phyloP scores from a whole-genome alignment of 176 grass and related monocot species.

The Pontederia paniculata region DNA sequence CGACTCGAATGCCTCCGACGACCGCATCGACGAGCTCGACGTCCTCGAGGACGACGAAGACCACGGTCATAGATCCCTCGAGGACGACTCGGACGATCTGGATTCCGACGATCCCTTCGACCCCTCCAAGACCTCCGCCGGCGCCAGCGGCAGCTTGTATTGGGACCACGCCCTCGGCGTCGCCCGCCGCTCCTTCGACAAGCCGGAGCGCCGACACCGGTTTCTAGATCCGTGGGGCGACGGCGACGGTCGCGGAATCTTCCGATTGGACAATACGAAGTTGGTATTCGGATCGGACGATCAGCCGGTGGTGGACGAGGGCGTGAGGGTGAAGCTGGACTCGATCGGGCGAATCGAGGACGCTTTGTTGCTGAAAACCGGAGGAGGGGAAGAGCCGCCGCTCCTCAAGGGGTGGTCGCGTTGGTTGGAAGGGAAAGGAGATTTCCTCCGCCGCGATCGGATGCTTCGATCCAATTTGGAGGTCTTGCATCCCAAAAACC shows the following conservation, averaged over 20 bases:
- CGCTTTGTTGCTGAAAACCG: conserved; percentile 60
- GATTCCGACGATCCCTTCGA: not conserved
- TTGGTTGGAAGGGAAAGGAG: conserved; percentile 82
- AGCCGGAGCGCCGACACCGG: conserved; percentile 9
- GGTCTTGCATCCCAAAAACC: conserved; percentile 72
- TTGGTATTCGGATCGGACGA: conserved; percentile 80
- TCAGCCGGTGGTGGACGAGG: conserved; percentile 71
- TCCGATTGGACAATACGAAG: conserved; percentile 5
- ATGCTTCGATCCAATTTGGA: conserved; percentile 91
- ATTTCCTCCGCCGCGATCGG: conserved; percentile 70
- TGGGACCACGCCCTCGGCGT: conserved; percentile 80
- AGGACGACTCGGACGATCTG: conserved; percentile 3
- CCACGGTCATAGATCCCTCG: not conserved
- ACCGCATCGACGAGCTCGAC: conserved; percentile 84
- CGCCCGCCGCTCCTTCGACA: conserved; percentile 65
- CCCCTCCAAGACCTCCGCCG: not conserved
- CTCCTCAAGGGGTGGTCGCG: conserved; percentile 61
- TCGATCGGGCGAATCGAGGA: conserved; percentile 66
- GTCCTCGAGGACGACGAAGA: conserved; percentile 45
- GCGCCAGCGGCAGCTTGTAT: conserved; percentile 25
- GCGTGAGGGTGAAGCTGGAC: conserved; percentile 53
- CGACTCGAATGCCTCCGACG: conserved; percentile 29
- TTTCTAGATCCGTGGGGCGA: not conserved
- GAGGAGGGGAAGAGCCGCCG: conserved; percentile 29
- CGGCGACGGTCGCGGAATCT: not conserved